A percentile compares a stretch with the other conserved stretches of the same genome.
Conservation (phyloP, 306 rosid species). For the Ormosia emarginata region DNA sequence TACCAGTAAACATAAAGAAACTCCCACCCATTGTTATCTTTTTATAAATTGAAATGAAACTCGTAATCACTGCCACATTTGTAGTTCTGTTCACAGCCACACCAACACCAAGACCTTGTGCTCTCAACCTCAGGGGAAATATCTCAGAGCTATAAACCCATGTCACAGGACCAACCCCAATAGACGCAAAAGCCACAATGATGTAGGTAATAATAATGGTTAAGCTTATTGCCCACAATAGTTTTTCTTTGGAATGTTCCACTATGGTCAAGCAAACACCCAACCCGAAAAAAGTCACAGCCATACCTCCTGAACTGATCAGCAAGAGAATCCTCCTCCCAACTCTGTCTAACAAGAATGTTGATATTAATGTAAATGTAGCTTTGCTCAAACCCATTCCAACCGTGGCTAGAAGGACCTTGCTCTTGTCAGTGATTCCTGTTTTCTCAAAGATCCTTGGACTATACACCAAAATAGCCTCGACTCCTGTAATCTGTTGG, state of each 20-base stretch:
- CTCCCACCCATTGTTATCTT: constrained; percentile 68
- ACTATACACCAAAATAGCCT: constrained; percentile 50
- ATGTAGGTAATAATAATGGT: constrained; percentile 35
- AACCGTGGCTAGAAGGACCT: constrained; percentile 52
- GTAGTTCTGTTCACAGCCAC: constrained; percentile 57
- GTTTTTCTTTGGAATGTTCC: constrained; percentile 31
- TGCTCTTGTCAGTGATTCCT: constrained; percentile 48
- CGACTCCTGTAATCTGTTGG: constrained; percentile 55
- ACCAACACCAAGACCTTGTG: constrained; percentile 57
- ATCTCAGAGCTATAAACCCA: constrained; percentile 83
- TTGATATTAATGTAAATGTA: constrained; percentile 35
- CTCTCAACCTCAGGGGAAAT: constrained; percentile 63
- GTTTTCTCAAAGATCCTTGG: constrained; percentile 66
- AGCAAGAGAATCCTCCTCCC: constrained; percentile 43
- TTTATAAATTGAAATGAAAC: constrained; percentile 52
- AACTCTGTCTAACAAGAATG: constrained; percentile 38
- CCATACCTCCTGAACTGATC: constrained; percentile 48
- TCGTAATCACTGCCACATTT: constrained; percentile 43
- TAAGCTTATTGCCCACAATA: constrained; percentile 41
- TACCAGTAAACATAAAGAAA: constrained; percentile 54
- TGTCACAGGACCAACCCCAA: constrained; percentile 69
- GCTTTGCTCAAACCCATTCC: constrained; percentile 64
- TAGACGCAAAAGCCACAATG: constrained; percentile 47
- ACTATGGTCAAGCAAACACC: constrained; percentile 50
- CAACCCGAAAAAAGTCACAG: constrained; percentile 25